Evolutionary conservation across 1,284 basidiomycete genomes (phyloP), one percentile per base, ranked within the genome.

Genomic region (Stygiomarasmius scandens): DNA sequence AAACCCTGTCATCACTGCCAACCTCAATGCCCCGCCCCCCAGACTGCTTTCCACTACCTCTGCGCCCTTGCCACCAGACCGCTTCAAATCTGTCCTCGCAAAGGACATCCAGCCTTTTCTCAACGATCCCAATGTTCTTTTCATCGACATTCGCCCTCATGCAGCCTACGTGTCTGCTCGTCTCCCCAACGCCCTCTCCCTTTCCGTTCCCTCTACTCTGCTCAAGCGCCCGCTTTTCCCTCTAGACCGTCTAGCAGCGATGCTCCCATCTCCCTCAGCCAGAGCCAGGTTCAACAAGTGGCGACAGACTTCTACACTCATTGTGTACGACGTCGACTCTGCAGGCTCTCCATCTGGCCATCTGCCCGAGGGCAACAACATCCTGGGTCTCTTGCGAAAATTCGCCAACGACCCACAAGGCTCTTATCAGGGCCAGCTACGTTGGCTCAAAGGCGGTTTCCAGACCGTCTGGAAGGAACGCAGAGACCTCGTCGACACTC

Each of bases 181-280:
- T 52, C 64, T 96, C 27, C 81, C 81, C 27, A 67, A 76, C 44
- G 89, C 95, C n/a, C 79, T 97, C 61, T 94, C 93, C 44, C 83
- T 98, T 57, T 93, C 93, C 48, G 92, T 97, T 3, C 96, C 96
- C 0, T 95, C 95, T 3, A 98, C 96, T 0, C 85, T 98, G 24
- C 88, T 99, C 67, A 94, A 94, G 61, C 87, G 95, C 0, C 93
- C 93, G 0, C 80, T 86, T 5, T 96, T 93, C 74, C 87, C 89
- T 24, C 80, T 95, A 9, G 77, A 84, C 32, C 87, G 87, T 46
- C 80, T 96, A 11, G 74, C 82, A 1, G 84, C 85, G 24, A 94
- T 95, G 87, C 81, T 96, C 16, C 81, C 86, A 2, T 83, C 85
- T 0, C 58, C 74, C 4, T 67, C 77, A 1, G 81, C 89, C 20